These are phyloP conservation scores for Balansia obtecta DNA, from an alignment of 2,329 filamentous ascomycete genomes.

Conservation along the genomic window DNA sequence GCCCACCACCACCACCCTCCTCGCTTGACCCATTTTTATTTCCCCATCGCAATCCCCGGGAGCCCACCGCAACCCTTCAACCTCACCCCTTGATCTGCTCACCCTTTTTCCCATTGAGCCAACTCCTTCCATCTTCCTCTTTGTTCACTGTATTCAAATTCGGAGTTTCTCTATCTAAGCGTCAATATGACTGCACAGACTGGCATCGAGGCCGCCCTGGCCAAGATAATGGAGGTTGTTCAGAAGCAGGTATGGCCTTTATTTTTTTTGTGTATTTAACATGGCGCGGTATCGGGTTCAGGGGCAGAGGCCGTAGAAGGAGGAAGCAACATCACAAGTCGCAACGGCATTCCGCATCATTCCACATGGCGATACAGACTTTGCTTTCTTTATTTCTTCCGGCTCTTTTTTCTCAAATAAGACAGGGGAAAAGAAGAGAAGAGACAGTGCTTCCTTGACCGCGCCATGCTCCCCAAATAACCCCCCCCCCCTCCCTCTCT, in stretches of 20 bases:
- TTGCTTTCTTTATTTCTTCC: neutral
- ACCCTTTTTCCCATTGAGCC: neutral
- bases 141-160: neutral
- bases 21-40: constrained; percentile 1
- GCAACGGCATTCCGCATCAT: too few species aligned
- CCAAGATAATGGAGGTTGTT: constrained; percentile 12
- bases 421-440: too few species aligned
- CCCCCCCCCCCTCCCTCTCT: too few species aligned
- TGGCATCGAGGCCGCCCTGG: constrained; percentile 11
- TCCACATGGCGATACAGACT: neutral
- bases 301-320: neutral
- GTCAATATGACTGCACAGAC: constrained; percentile 8
- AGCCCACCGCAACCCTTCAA: neutral
- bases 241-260: constrained; percentile 11
- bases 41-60: constrained; percentile 2
- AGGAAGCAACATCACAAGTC: neutral
- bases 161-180: neutral
- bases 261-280: neutral
- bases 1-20: neutral
- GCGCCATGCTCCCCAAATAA: neutral
- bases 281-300: constrained; percentile 4
- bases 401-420: too few species aligned
- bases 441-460: neutral
- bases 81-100: constrained; percentile 1
- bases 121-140: neutral